Conservation (phyloP, 352 stramenopile species). For the Pythium scleroteichum region DNA sequence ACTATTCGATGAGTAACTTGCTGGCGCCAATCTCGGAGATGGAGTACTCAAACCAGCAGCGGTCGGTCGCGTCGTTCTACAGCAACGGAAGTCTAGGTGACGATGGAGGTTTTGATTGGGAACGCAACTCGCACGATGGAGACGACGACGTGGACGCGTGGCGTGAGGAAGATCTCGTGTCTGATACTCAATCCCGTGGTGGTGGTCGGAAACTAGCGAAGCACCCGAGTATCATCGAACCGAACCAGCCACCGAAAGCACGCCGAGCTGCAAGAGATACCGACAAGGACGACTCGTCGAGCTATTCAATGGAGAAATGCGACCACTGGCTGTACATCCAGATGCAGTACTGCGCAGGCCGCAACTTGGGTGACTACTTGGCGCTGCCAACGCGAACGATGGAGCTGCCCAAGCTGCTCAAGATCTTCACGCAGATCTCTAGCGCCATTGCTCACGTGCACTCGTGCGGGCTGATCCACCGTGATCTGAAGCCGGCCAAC, state of each 20-base stretch:
- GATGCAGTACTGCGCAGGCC: conserved; percentile 90
- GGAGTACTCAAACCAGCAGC: conserved; percentile 59
- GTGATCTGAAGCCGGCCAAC: conserved; percentile 91
- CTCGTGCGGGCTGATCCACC: conserved; percentile 89
- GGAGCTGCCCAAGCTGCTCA: conserved; percentile 76
- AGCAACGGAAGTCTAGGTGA: conserved; percentile 49
- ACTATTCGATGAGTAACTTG: conserved; percentile 79
- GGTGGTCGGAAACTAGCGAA: conserved; percentile 1
- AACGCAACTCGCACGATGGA: conserved; percentile 53
- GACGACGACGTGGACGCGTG: conserved; percentile 25
- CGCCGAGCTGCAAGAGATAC: background rate
- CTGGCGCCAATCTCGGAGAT: conserved; percentile 67
- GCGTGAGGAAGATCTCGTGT: conserved; percentile 24
- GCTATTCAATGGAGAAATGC: conserved; percentile 53
- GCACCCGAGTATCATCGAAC: conserved; percentile 13
- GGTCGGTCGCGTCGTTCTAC: conserved; percentile 43
- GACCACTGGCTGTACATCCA: conserved; percentile 93
- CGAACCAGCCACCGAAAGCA: conserved; percentile 16
- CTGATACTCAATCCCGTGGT: background rate
- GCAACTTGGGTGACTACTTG: conserved; percentile 87
- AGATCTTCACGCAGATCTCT: conserved; percentile 89
- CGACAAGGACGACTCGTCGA: conserved; percentile 49
- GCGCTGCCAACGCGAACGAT: conserved; percentile 65
- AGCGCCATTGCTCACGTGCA: conserved; percentile 91
- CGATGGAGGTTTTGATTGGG: conserved; percentile 78